These are phyloP conservation scores for Heteromeles arbutifolia DNA, from an alignment of 306 rosid species.

Conservation along the genomic window DNA sequence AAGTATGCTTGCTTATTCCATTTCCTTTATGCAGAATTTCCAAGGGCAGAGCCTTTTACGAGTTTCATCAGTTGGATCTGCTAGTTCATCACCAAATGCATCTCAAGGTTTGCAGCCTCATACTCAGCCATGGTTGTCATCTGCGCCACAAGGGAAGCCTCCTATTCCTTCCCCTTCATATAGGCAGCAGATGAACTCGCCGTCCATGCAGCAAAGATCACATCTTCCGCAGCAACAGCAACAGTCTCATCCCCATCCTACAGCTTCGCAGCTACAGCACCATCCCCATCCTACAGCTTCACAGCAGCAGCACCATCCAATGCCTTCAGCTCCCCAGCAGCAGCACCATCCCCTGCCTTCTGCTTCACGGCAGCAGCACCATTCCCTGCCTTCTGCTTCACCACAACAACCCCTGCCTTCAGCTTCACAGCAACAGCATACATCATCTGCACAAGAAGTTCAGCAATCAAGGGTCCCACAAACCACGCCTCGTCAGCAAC, in stretches of 20 bases:
- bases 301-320: conserved; percentile 7
- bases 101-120: conserved; percentile 57
- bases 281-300: background rate
- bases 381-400: background rate
- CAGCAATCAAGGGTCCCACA: conserved; percentile 54
- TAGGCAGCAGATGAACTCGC: conserved; percentile 68
- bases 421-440: conserved; percentile 17
- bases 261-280: conserved; percentile 17
- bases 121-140: conserved; percentile 88
- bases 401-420: conserved; percentile 18
- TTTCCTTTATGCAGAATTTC: conserved; percentile 47
- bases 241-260: conserved; percentile 27
- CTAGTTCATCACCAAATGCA: conserved; percentile 51
- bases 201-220: conserved; percentile 64
- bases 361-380: background rate
- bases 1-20: conserved; percentile 10
- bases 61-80: conserved; percentile 54
- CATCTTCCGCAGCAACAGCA: conserved; percentile 60
- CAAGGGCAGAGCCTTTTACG: conserved; percentile 77
- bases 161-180: conserved; percentile 70
- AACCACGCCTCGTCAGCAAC: conserved; percentile 61
- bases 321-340: background rate
- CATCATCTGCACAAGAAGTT: conserved; percentile 33
- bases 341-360: background rate
- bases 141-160: conserved; percentile 88